phyloP scores from a whole-genome alignment of 805 yeast species.

The Pichia pseudocactophila region DNA sequence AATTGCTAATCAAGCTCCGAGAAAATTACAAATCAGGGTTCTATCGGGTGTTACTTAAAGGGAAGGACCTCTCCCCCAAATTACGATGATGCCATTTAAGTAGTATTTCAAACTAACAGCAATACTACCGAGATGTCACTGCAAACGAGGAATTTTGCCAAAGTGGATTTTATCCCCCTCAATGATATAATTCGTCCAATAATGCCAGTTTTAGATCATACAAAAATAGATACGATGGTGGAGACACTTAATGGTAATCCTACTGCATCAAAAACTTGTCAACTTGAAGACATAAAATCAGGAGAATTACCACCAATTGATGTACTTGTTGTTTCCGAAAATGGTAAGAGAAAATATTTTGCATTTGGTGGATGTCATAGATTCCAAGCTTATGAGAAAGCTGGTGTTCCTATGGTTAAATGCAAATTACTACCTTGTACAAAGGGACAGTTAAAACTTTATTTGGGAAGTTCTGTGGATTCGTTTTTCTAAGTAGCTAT shows the following conservation, averaged over 20 bases:
- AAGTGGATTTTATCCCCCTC: conserved; percentile 54
- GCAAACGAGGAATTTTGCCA: conserved; percentile 49
- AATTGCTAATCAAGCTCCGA: too few relatives aligned
- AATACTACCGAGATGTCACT: conserved; percentile 42
- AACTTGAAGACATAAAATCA: conserved; percentile 36
- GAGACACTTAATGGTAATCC: conserved; percentile 60
- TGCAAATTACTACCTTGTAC: conserved; percentile 74
- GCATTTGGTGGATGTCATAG: conserved; percentile 91
- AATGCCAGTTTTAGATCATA: conserved; percentile 70
- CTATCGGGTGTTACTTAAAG: too few relatives aligned
- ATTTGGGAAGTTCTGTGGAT: conserved; percentile 63
- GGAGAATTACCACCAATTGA: conserved; percentile 81
- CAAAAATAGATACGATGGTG: conserved; percentile 73
- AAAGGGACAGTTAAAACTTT: conserved; percentile 52
- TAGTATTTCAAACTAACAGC: neutral
- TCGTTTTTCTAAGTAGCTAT: conserved; percentile 29
- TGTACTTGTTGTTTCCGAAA: conserved; percentile 56
- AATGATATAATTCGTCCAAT: conserved; percentile 69
- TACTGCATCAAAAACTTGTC: conserved; percentile 51
- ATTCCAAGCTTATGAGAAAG: conserved; percentile 73
- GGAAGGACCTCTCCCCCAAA: too few relatives aligned
- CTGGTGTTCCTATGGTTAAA: conserved; percentile 43
- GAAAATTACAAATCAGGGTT: too few relatives aligned
- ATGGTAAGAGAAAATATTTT: conserved; percentile 56
- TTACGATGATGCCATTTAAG: too few relatives aligned